Conservation (phyloP, 108 stramenopile species). For the Parietichytrium sp. region DNA sequence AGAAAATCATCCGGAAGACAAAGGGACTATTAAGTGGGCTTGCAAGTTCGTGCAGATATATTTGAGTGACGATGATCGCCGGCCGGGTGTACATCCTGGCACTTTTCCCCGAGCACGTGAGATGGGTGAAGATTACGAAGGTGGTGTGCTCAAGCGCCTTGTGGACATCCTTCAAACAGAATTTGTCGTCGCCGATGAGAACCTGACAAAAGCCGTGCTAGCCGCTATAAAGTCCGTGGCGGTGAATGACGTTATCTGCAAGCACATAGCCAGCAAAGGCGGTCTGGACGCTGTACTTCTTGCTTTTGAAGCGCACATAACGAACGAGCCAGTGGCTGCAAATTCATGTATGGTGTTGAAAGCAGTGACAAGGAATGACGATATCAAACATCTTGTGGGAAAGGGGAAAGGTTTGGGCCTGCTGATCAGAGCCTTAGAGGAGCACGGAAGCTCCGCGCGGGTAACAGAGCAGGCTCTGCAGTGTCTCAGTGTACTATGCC, state of each 20-base stretch:
- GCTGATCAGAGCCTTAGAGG: neutral
- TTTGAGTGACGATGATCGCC: slow-evolving; percentile 17
- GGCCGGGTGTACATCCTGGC: slow-evolving; percentile 29
- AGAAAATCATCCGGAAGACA: neutral
- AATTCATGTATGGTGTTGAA: slow-evolving; percentile 5
- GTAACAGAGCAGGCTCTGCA: slow-evolving; percentile 4
- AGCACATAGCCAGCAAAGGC: slow-evolving; percentile 12
- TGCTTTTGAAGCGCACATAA: slow-evolving; percentile 9
- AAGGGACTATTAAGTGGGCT: neutral
- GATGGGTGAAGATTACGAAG: neutral
- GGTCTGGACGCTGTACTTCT: neutral
- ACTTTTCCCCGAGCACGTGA: slow-evolving; percentile 31
- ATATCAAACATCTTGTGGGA: slow-evolving; percentile 3
- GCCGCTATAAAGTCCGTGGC: neutral
- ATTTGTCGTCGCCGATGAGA: neutral
- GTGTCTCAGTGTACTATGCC: slow-evolving; percentile 8
- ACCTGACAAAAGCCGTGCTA: neutral
- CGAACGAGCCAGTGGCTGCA: slow-evolving; percentile 24
- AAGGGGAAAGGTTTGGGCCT: slow-evolving; percentile 26
- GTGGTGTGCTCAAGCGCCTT: neutral
- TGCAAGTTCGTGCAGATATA: neutral
- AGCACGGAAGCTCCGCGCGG: neutral
- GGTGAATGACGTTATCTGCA: slow-evolving; percentile 30
- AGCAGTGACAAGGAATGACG: slow-evolving; percentile 8
- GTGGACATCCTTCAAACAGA: neutral